Base-by-base conservation (phyloP, 176 grass and related monocot species). In the Microstegium vimineum region DNA sequence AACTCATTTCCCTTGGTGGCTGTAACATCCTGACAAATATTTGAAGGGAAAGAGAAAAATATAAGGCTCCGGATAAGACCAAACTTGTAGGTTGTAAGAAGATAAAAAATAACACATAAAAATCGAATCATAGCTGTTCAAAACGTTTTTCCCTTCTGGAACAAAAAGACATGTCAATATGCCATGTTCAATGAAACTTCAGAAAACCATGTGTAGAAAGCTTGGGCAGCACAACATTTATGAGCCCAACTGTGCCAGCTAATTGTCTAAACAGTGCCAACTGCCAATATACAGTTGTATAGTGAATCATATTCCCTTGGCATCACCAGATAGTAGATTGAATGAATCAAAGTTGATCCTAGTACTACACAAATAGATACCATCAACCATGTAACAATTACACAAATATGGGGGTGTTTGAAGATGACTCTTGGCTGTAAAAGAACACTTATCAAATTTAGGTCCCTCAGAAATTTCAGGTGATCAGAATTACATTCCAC, bases 1-100 rank as follows among this genome's bases (percentile, higher is more conserved):
- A 98, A 98, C 80, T 98, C 95, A 84, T 98, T 98, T 79, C 95
- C 92, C 75, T 95, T 98, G 31, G 95, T 98, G 45, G 89, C 95
- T 71, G 95, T 98, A 73, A 98, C 95, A 91, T 98, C 95, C 95
- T 98, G 69, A 8, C 64, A 56, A 73, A 75, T 45, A 40, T 71
- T 71, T 28, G 61, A 34, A 35, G 22, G 3, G 13, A 75, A 35
- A 47, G 69, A 12, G 75, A 22, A 22, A 59, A 31, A 63, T 35
- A 54, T 83, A 57, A 52, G 26, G 34, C 8, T 71, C 25, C 30
- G 20, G 1, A 71, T 49, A 66, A 62, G 17, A 80, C 73, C 5
- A 79, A 56, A 61, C 57, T 13, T n/a, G 23, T 34, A 77, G 28
- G 12, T 33, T 64, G 67, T 35, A 83, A 32, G 52, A 67, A 10